Evolutionary conservation across 345 rosid genomes (phyloP), one percentile per base, ranked within the genome.

Genomic region (Eutrema yunnanense): DNA sequence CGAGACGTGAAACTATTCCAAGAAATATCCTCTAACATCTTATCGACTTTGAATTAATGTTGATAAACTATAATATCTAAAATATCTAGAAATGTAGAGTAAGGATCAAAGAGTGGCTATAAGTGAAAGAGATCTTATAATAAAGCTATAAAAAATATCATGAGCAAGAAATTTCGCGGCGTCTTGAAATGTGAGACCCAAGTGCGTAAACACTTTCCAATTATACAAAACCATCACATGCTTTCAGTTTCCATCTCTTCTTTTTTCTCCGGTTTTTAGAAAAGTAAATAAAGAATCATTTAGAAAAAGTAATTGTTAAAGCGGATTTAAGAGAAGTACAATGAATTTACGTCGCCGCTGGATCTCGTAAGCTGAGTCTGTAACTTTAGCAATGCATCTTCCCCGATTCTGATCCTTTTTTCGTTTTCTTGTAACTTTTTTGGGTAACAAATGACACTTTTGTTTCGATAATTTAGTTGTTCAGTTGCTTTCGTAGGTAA

Each of bases 381-480:
- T 11, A 64, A 64, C 65, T 73, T 73, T 65, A 65, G 5, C 26
- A 3, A 53, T 64, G 51, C 72, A 56, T 65, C 59, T 65, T 65
- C 36, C 36, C 40, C 1, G 2, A 13, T 53, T 63, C 19, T 33
- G 29, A 61, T 41, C 11, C 2, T 9, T 26, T 22, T 16, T 38
- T 40, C 3, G 6, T 14, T 62, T 42, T 29, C 9, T 53, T 13
- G 19, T 33, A 43, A 51, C 62, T 34, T 40, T 33, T 12, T 12
- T 0, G 8, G 47, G 40, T 34, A 44, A 36, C 30, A 46, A 46
- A 14, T 11, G 12, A 55, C 33, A 55, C 63, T 56, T 73, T 64
- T 53, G 48, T n/a, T 73, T 53, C 7, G 46, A 73, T 64, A 34
- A 12, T 8, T 65, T 64, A 54, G 77, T 16, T 56, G 65, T 37